Percentiles rank a stretch among this genome's conserved stretches.
Conservation (phyloP, 1,284 basidiomycete genomes). For the Apiotrichum domesticum region DNA sequence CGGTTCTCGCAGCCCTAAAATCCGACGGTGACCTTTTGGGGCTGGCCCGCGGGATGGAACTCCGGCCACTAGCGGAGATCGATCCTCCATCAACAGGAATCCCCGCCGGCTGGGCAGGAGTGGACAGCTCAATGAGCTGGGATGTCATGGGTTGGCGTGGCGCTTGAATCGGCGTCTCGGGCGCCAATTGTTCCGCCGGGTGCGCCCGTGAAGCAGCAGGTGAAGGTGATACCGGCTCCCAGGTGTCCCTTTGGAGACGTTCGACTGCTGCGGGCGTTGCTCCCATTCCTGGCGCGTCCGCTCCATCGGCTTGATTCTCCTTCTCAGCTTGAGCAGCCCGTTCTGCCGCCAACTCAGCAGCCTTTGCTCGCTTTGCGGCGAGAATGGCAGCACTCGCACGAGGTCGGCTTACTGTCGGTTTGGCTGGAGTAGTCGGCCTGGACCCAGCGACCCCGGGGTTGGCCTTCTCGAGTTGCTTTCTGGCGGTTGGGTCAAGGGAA, state of each 20-base stretch:
- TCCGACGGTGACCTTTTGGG: neutral
- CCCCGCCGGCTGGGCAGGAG: too few species aligned
- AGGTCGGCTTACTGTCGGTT: neutral
- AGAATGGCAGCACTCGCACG: constrained; percentile 24
- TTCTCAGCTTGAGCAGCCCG: neutral
- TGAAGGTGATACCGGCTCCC: too few species aligned
- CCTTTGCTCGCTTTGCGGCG: constrained; percentile 37
- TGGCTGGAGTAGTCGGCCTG: neutral
- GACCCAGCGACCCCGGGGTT: constrained; percentile 51
- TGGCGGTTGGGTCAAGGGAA: constrained; percentile 61
- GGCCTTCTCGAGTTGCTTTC: constrained; percentile 79
- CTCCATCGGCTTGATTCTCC: neutral
- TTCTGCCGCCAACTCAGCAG: constrained; percentile 28
- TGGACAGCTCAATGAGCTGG: too few species aligned
- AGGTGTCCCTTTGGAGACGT: too few species aligned
- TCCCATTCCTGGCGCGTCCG: neutral
- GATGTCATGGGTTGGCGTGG: too few species aligned
- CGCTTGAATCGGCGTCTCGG: too few species aligned
- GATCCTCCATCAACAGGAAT: too few species aligned
- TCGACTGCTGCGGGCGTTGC: neutral
- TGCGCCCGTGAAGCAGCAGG: too few species aligned
- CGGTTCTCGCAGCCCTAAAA: neutral
- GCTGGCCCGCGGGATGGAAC: too few species aligned
- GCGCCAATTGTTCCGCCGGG: too few species aligned
- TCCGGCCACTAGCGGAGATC: too few species aligned